Percentiles rank a stretch among this genome's conserved stretches.
Conservation (phyloP, 2,329 filamentous ascomycete species). For the Sordariomycetes sp. region DNA sequence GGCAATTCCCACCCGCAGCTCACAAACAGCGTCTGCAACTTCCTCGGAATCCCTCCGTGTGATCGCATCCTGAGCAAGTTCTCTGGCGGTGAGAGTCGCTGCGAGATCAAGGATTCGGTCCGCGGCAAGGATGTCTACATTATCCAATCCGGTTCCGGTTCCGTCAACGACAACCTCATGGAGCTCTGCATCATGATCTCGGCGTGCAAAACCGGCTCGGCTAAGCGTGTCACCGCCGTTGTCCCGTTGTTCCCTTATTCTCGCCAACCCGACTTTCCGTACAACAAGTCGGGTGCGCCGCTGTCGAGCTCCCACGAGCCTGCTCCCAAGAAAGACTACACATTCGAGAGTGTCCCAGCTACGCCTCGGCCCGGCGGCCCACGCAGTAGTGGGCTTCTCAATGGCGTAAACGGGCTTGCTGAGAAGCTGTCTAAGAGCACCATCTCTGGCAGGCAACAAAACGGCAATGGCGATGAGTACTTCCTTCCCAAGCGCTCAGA, state of each 20-base stretch:
- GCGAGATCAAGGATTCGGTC: conserved; percentile 93
- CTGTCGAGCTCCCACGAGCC: conserved; percentile 53
- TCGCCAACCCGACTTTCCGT: conserved; percentile 89
- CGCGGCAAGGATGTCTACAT: conserved; percentile 99
- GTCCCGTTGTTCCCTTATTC: conserved; percentile 96
- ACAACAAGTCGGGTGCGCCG: conserved; percentile 90
- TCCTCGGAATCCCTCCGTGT: conserved; percentile 77
- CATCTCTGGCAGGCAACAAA: conserved; percentile 34
- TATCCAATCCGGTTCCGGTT: conserved; percentile 85
- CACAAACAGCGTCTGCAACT: conserved; percentile 77
- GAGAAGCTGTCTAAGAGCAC: conserved; percentile 63
- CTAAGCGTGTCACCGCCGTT: conserved; percentile 85
- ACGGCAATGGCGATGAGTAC: conserved; percentile 22
- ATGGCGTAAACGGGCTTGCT: conserved; percentile 60
- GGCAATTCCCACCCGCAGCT: conserved; percentile 88
- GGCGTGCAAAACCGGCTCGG: conserved; percentile 92
- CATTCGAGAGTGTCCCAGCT: conserved; percentile 84
- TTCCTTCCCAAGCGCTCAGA: conserved; percentile 22
- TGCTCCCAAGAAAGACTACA: conserved; percentile 52
- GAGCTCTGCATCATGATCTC: conserved; percentile 97
- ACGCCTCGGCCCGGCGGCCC: conserved; percentile 68
- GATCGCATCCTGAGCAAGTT: conserved; percentile 86
- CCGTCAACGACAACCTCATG: conserved; percentile 93
- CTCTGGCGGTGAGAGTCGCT: conserved; percentile 86
- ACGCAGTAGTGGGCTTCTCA: conserved; percentile 56